Evolutionary conservation across 495 filamentous ascomycete species (phyloP), one percentile per base, ranked within the genome.

Genomic region (Penicillium flavigenum): DNA sequence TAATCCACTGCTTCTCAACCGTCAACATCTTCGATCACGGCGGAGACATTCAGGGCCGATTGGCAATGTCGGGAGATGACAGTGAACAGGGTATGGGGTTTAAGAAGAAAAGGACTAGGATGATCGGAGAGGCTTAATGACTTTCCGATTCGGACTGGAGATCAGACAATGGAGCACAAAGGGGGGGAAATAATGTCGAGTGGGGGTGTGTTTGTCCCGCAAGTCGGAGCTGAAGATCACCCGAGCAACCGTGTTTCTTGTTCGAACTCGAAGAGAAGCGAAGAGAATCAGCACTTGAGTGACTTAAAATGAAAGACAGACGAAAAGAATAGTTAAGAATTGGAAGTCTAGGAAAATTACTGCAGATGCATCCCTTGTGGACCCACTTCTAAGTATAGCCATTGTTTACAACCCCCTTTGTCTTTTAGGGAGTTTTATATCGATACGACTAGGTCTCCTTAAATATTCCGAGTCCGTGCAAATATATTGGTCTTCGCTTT

Each of bases 1-100:
- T 90, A 67, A 98, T 86, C 93, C 93, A 98, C 76, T 87, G 87
- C 80, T 93, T 89, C 79, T 96, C 85, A 63, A 85, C 79, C 71
- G 81, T 73, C 72, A 82, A 79, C 83, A 87, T 86, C 45, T 61
- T 79, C 64, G 54, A 64, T 57, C 53, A 59, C n/a, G 55, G 50
- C 53, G 63, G 57, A 61, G 57, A 68, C 72, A 76, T 76, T 53
- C 71, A 74, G 82, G 67, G 70, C 64, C 72, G 56, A 63, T 53
- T 62, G 63, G 63, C 64, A 62, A 60, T 34, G 50, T 56, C 56
- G 64, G 47, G 53, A 54, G 54, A 48, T 43, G 57, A 50, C 45
- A 26, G 58, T 20, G 51, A 54, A 50, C 45, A 49, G 42, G 51
- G 20, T 1, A 20, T 20, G 20, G 20, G 20, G 53, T 42, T 47